Evolutionary conservation across 257 asterid genomes (phyloP), one percentile per base, ranked within the genome.

Genomic region (Solanum piurae): DNA sequence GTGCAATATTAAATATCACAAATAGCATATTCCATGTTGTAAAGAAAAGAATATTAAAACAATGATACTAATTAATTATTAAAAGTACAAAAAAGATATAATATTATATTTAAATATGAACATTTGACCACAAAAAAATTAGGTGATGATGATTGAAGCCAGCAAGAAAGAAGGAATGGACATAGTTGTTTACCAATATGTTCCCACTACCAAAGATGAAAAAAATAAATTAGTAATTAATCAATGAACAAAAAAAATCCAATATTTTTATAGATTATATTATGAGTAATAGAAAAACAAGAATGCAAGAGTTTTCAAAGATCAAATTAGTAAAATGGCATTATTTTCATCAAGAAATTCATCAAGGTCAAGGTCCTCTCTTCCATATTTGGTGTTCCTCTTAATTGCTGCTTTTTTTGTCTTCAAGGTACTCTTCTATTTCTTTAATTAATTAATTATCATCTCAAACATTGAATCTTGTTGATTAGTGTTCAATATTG

Each of bases 401-500:
- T 52, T 92, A 84, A 92, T 96, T 74, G 93, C 95, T 5, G 98
- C 98, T 33, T 87, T 96, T 60, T 95, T 93, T 66, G 94, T 96
- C 87, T 96, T 96, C 96, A 96, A 94, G 99, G 99, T 95, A 83
- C 6, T 83, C 55, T 14, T 5, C 55, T 46, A 1, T 33, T 44
- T 40, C 2, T 79, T 2, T 20, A 7, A 34, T 52, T 52, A 44
- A 44, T 5, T 46, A 52, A 52, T 16, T 4, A 84, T 83, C 14
- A 11, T 36, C 36, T 83, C 21, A 40, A 77, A 76, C 0, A 23
- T 37, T 23, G 12, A 60, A 60, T 60, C 1, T 60, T 60, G 69
- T 60, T 21, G 25, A 21, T 60, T 21, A 58, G 21, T 60, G 6
- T 25, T 25, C 7, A 16, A 16, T 2, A 16, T 16, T 52, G 31